A percentile compares a stretch with the other conserved stretches of the same genome.
phyloP scores from a whole-genome alignment of 805 yeast species.

The Saccharomyces paradoxus region DNA sequence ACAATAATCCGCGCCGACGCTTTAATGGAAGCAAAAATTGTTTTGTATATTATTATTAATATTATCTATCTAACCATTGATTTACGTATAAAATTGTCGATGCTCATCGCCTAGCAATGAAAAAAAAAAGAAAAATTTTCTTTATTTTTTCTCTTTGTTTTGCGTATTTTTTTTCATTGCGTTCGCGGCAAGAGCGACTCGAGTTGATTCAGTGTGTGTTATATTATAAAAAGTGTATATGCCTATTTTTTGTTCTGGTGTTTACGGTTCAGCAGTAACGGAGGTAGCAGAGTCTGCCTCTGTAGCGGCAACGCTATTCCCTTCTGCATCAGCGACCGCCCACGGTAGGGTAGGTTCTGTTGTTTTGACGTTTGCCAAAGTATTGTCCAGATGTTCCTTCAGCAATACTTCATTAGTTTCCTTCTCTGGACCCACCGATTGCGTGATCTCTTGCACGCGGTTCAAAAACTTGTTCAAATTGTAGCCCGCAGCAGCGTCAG shows the following conservation, averaged over 20 bases:
- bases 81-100: background rate
- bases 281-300: background rate
- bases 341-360: slow-evolving; percentile 31
- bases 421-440: slow-evolving; percentile 41
- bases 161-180: background rate
- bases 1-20: background rate
- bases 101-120: background rate
- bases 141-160: too few species aligned
- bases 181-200: background rate
- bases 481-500: slow-evolving; percentile 84
- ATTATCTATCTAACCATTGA: background rate
- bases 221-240: background rate
- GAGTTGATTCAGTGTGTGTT: background rate
- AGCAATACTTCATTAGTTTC: slow-evolving; percentile 35
- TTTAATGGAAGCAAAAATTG: background rate
- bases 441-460: slow-evolving; percentile 54
- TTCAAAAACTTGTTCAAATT: slow-evolving; percentile 60
- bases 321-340: background rate
- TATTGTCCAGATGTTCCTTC: slow-evolving; percentile 22
- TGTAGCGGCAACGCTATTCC: background rate
- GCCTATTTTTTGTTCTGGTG: background rate
- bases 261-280: background rate
- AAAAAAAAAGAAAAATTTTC: background rate
- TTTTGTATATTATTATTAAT: background rate
- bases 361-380: slow-evolving; percentile 22